phyloP scores from a whole-genome alignment of 257 asterid genomes.

The Cynanchum wilfordii region DNA sequence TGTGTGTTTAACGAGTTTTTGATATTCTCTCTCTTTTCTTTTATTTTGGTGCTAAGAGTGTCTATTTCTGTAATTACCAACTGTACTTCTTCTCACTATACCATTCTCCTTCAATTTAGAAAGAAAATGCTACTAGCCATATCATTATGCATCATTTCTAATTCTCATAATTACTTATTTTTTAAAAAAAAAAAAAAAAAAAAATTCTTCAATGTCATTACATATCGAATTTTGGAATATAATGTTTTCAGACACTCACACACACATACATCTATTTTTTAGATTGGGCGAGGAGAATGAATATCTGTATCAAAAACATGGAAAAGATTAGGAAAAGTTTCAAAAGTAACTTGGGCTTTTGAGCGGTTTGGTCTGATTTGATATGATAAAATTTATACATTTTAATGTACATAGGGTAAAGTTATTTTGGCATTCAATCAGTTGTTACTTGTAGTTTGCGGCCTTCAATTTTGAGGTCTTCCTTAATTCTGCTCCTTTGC shows the following conservation, averaged over 20 bases:
- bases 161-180: not conserved
- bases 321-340: not conserved
- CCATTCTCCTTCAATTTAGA: not conserved
- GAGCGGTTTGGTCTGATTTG: not conserved
- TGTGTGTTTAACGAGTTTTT: not conserved
- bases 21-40: not conserved
- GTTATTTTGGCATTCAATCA: not conserved
- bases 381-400: not conserved
- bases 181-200: not conserved
- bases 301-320: too few species aligned
- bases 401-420: not conserved
- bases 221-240: not conserved
- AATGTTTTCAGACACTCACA: too few species aligned
- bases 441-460: constrained; percentile 5
- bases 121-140: not conserved
- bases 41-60: not conserved
- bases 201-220: not conserved
- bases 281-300: too few species aligned
- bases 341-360: not conserved
- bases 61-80: not conserved
- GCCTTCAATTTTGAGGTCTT: not conserved
- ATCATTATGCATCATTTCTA: not conserved
- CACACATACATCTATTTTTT: too few species aligned
- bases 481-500: not conserved
- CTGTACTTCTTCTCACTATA: not conserved